Conservation (phyloP, 768 basidiomycete species). For the Xerocomellus dryophilus region DNA sequence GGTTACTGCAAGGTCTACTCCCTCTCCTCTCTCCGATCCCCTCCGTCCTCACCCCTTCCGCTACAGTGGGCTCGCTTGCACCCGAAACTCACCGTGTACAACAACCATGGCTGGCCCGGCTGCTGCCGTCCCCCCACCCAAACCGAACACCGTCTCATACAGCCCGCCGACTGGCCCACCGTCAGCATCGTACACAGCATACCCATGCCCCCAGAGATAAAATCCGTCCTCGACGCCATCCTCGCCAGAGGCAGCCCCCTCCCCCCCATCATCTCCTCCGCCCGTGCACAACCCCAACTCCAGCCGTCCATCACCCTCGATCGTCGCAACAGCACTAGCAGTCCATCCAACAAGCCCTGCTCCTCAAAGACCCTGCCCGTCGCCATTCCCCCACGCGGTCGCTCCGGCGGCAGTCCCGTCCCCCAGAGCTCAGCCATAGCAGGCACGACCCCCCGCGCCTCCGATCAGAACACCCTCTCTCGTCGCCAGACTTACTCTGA, state of each 20-base stretch:
- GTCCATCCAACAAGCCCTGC: conserved; percentile 21
- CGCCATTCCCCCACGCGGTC: conserved; percentile 43
- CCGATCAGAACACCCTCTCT: conserved; percentile 41
- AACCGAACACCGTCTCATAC: conserved; percentile 60
- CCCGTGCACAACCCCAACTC: conserved; percentile 33
- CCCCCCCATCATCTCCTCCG: conserved; percentile 29
- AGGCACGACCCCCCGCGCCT: conserved; percentile 32
- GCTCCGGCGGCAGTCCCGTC: conserved; percentile 52
- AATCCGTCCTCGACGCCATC: conserved; percentile 59
- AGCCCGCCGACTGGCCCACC: conserved; percentile 74
- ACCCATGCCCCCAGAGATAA: conserved; percentile 70
- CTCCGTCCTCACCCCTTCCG: conserved; percentile 26
- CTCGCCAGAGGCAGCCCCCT: conserved; percentile 38
- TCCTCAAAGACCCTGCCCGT: conserved; percentile 40
- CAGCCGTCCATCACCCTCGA: conserved; percentile 33
- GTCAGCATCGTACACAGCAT: conserved; percentile 74
- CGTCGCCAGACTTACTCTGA: conserved; percentile 54
- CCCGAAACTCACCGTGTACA: conserved; percentile 54
- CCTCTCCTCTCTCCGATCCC: conserved; percentile 16
- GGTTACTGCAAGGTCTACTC: conserved; percentile 80
- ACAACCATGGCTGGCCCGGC: conserved; percentile 83
- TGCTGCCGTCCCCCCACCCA: conserved; percentile 76
- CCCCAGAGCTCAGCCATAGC: conserved; percentile 23
- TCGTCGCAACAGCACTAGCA: conserved; percentile 46
- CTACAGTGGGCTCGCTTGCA: conserved; percentile 68